phyloP scores from a whole-genome alignment of 2,329 filamentous ascomycete species.

The Diaporthe sp. region DNA sequence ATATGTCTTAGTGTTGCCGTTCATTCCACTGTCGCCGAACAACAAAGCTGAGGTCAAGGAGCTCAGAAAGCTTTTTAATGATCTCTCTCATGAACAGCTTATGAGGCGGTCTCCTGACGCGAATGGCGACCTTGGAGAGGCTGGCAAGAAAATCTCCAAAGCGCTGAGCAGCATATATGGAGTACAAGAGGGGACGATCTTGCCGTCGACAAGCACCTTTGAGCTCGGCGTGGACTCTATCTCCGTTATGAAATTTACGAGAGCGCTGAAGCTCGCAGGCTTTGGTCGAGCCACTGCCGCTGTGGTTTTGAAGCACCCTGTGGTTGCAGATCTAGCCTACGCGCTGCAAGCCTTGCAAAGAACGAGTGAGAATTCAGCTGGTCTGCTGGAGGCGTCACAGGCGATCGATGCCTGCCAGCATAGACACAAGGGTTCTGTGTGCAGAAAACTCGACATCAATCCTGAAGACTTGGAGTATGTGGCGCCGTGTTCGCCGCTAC shows the following conservation, averaged over 20 bases:
- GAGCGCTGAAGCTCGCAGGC: constrained; percentile 73
- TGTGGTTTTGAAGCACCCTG: constrained; percentile 74
- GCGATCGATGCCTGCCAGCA: constrained; percentile 74
- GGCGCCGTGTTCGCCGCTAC: constrained; percentile 85
- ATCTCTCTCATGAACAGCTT: constrained; percentile 71
- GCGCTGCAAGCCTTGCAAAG: constrained; percentile 48
- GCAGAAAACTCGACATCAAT: constrained; percentile 64
- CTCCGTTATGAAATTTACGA: constrained; percentile 79
- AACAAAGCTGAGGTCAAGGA: constrained; percentile 87
- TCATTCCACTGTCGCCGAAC: constrained; percentile 85
- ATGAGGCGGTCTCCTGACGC: constrained; percentile 64
- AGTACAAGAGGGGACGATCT: constrained; percentile 59
- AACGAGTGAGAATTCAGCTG: constrained; percentile 38
- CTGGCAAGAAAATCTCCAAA: constrained; percentile 63
- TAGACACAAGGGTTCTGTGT: constrained; percentile 67
- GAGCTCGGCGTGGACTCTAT: constrained; percentile 92
- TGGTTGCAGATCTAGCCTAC: constrained; percentile 61
- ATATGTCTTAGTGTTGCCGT: constrained; percentile 79
- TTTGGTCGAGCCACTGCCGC: constrained; percentile 73
- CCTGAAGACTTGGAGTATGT: constrained; percentile 76
- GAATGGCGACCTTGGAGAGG: constrained; percentile 46
- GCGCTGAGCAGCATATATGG: constrained; percentile 68
- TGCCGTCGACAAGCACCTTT: constrained; percentile 77
- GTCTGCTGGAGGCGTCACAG: constrained; percentile 67
- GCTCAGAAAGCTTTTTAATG: constrained; percentile 75